Conservation (phyloP, 2,329 filamentous ascomycete species). For the Neofusicoccum kwambonambiense region DNA sequence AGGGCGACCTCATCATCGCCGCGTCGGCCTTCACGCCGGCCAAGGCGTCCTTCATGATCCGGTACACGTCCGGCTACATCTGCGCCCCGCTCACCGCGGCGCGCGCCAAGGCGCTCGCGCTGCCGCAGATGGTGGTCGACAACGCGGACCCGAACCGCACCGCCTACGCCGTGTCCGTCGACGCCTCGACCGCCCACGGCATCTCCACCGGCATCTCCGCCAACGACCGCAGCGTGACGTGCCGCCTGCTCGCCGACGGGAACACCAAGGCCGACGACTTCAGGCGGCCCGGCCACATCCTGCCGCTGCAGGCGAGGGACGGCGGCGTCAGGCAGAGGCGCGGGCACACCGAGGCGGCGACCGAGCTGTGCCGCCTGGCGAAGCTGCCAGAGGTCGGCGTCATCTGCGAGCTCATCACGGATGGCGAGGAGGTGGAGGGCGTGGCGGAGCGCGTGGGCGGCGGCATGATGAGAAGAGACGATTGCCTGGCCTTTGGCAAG, state of each 20-base stretch:
- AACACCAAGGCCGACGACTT: constrained; percentile 60
- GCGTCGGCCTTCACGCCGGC: constrained; percentile 78
- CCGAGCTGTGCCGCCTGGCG: constrained; percentile 84
- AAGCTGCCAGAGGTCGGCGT: constrained; percentile 75
- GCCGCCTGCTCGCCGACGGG: constrained; percentile 65
- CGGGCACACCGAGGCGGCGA: constrained; percentile 91
- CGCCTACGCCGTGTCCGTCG: constrained; percentile 89
- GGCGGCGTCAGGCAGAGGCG: constrained; percentile 77
- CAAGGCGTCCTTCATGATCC: constrained; percentile 96
- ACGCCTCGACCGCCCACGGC: constrained; percentile 64
- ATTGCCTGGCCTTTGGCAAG: constrained; percentile 82
- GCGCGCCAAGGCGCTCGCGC: constrained; percentile 67
- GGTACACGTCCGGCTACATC: constrained; percentile 83
- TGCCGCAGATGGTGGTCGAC: constrained; percentile 81
- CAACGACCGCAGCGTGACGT: constrained; percentile 80
- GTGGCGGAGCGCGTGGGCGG: constrained; percentile 63
- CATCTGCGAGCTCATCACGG: constrained; percentile 89
- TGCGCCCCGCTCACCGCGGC: constrained; percentile 77
- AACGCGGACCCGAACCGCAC: constrained; percentile 83
- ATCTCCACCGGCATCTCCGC: constrained; percentile 90
- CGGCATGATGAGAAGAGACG: constrained; percentile 92
- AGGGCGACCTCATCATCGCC: constrained; percentile 96
- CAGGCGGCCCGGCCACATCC: constrained; percentile 82
- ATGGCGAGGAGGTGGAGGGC: constrained; percentile 71
- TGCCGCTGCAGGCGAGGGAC: constrained; percentile 74